Evolutionary conservation across 768 basidiomycete species (phyloP).

Genomic region (Phaeolepiota aurea): DNA sequence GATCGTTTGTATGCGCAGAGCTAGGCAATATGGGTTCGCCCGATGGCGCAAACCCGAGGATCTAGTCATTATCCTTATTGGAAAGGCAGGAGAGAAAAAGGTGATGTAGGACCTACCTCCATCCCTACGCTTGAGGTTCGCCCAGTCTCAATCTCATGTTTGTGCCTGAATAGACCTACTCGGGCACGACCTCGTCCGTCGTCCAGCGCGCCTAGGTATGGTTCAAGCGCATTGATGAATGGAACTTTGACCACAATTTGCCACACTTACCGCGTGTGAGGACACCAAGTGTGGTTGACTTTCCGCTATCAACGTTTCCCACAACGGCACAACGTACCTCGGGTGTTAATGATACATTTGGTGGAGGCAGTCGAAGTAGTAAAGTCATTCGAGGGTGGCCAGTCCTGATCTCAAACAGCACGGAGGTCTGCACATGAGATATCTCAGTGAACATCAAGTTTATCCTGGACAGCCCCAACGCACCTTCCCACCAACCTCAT

Average conservation of each 20-base stretch:
- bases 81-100: conserved; percentile 2
- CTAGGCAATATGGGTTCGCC: conserved; percentile 77
- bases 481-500: conserved; percentile 80
- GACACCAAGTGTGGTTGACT: conserved; percentile 91
- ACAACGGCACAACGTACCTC: conserved; percentile 96
- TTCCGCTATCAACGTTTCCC: conserved; percentile 92
- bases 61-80: conserved; percentile 32
- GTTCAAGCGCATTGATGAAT: conserved; percentile 7
- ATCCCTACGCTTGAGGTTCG: conserved; percentile 94
- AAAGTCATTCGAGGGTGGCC: conserved; percentile 49
- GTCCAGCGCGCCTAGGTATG: conserved; percentile 53
- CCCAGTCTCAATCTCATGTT: conserved; percentile 95
- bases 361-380: conserved; percentile 68
- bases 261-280: conserved; percentile 70
- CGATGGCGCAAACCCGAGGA: conserved; percentile 76
- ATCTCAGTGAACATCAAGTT: not conserved
- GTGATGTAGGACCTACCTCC: conserved; percentile 52
- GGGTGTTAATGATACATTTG: conserved; percentile 67
- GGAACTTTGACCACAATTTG: conserved; percentile 3
- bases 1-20: conserved; percentile 43
- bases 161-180: conserved; percentile 88
- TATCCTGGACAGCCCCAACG: conserved; percentile 4
- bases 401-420: conserved; percentile 38
- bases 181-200: conserved; percentile 79
- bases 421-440: conserved; percentile 40